Base-by-base conservation (phyloP, 2,329 filamentous ascomycete species). In the Fusarium sp. region DNA sequence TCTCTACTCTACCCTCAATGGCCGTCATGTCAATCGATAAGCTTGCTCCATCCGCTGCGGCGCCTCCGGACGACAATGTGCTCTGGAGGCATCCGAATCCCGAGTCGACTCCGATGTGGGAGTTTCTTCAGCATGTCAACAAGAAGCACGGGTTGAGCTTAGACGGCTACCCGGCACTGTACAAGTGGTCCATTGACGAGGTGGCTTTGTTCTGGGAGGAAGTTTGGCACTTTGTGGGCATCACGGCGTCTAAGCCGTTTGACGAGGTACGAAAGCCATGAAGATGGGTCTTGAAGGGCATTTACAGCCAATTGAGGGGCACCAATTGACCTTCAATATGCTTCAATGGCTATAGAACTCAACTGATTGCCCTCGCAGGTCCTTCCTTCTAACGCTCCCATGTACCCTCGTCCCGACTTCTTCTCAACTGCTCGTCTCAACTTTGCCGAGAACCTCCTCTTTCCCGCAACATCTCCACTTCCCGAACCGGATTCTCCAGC, bases 381-480 rank as follows among this genome's bases (percentile, higher is more conserved):
- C 47, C 85, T 98, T 20, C 90, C 93, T 27, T 81, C 88, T 45
- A 83, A 90, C 64, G 88, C 91, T 7, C 87, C 90, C 56, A 93
- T 98, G 88, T 98, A 95, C 78, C 96, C 96, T 27, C 91, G 95
- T 27, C 95, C 96, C 9, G 86, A 91, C 69, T 98, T 98, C 86
- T 98, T 98, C 82, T 82, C 90, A 66, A 92, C 92, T 11, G 90
- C 94, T 15, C 91, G 87, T 67, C 87, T 98, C 74, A 99, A 98
- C 83, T 98, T 98, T 81, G 95, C 96, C 30, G 94, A 98, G 85
- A 99, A 99, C 81, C 87, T 98, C 63, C 90, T 99, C 4, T 98
- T 92, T 81, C 96, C 96, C 4, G 87, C 86, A 59, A 78, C 79
- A 4, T 61, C 73, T 50, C 74, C 78, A 38, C 68, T 79, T 30